These are phyloP conservation scores for Spergularia azorica DNA, from an alignment of 179 eudicot genomes.

Conservation along the genomic window DNA sequence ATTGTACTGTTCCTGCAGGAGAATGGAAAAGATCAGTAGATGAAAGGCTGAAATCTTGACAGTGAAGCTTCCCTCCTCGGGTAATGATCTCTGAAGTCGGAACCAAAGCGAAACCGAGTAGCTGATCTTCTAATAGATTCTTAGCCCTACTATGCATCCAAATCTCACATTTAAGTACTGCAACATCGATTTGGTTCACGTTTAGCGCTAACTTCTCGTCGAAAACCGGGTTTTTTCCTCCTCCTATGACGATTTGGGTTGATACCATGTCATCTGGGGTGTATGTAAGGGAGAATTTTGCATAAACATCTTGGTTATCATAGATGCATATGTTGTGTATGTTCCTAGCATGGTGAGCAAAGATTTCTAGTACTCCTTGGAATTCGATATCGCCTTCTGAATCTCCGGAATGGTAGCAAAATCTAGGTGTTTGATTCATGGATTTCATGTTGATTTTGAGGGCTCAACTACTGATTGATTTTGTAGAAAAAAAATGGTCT, in stretches of 20 bases:
- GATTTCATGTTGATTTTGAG: slow-evolving; percentile 37
- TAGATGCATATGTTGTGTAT: slow-evolving; percentile 86
- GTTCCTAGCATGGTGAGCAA: slow-evolving; percentile 75
- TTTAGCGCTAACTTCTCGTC: slow-evolving; percentile 49
- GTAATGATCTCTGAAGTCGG: slow-evolving; percentile 47
- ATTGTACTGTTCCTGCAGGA: slow-evolving; percentile 72
- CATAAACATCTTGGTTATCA: slow-evolving; percentile 78
- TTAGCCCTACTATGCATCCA: slow-evolving; percentile 74
- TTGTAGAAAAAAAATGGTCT: slow-evolving; percentile 10
- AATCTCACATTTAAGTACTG: slow-evolving; percentile 73
- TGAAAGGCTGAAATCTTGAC: slow-evolving; percentile 59
- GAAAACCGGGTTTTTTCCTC: slow-evolving; percentile 79
- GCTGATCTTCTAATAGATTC: slow-evolving; percentile 63
- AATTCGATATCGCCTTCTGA: slow-evolving; percentile 37
- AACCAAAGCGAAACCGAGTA: slow-evolving; percentile 67
- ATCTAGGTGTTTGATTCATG: slow-evolving; percentile 42
- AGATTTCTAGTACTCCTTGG: slow-evolving; percentile 59
- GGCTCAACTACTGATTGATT: neutral
- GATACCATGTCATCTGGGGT: slow-evolving; percentile 66
- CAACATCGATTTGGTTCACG: slow-evolving; percentile 49
- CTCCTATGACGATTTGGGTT: slow-evolving; percentile 54
- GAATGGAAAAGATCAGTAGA: slow-evolving; percentile 82
- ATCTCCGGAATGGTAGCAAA: slow-evolving; percentile 34
- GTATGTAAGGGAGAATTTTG: slow-evolving; percentile 80
- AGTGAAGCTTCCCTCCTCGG: slow-evolving; percentile 42